Conservation (phyloP, 306 rosid genomes). For the Trifolium pratense region DNA sequence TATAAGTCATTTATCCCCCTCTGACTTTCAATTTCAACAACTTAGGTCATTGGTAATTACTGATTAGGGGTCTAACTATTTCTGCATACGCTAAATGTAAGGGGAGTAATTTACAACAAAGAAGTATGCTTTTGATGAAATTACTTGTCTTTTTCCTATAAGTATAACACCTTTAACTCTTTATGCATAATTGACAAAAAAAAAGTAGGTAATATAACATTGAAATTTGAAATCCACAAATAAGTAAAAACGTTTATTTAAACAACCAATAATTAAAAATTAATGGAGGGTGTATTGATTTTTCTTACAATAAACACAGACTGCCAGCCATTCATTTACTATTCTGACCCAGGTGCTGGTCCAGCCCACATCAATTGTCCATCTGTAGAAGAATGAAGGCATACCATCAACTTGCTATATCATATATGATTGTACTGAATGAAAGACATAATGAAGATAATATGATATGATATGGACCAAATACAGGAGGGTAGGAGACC, state of each 20-base stretch:
- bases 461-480: constrained; percentile 32
- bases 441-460: constrained; percentile 16
- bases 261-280: not conserved
- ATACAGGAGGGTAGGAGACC: constrained; percentile 21
- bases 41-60: too few species aligned
- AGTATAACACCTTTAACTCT: not conserved
- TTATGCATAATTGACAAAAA: not conserved
- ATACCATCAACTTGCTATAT: constrained; percentile 18
- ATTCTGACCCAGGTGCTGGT: constrained; percentile 99
- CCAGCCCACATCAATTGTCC: constrained; percentile 99
- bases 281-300: not conserved
- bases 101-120: too few species aligned
- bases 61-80: not conserved
- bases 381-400: constrained; percentile 56
- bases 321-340: constrained; percentile 96
- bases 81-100: too few species aligned
- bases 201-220: not conserved
- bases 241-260: not conserved
- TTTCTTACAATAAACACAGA: constrained; percentile 81
- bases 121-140: not conserved
- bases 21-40: too few species aligned
- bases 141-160: not conserved
- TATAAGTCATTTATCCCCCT: too few species aligned
- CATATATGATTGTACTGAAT: constrained; percentile 2
- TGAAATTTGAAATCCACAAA: not conserved